Conservation (phyloP, 768 basidiomycete genomes). For the Phaeolepiota aurea region DNA sequence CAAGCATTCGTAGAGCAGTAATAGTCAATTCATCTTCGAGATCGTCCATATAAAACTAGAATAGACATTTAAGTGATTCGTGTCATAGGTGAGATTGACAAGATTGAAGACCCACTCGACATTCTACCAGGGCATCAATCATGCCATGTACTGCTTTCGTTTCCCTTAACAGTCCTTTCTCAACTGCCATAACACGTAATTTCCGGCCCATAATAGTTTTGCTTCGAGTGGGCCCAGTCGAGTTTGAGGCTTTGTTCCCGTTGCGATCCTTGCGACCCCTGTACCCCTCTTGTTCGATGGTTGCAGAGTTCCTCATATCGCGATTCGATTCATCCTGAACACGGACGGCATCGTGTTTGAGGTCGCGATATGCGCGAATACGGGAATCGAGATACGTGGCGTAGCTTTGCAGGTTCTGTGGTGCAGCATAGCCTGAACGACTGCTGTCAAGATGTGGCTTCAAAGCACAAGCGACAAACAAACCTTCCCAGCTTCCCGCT, state of each 20-base stretch:
- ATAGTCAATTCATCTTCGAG: constrained; percentile 88
- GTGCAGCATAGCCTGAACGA: constrained; percentile 64
- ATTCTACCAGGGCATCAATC: constrained; percentile 83
- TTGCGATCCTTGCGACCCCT: constrained; percentile 20
- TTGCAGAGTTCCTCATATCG: constrained; percentile 61
- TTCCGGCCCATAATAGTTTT: constrained; percentile 81
- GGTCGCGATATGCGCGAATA: constrained; percentile 79
- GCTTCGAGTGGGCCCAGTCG: constrained; percentile 43
- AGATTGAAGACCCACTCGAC: constrained; percentile 54
- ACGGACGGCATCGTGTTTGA: constrained; percentile 90
- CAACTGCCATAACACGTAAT: constrained; percentile 85
- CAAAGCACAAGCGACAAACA: constrained; percentile 7
- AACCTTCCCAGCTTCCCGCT: constrained; percentile 86
- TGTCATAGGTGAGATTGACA: constrained; percentile 2
- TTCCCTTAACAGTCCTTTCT: constrained; percentile 91
- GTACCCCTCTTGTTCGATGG: constrained; percentile 50
- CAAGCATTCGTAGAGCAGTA: constrained; percentile 84
- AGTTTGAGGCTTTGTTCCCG: constrained; percentile 13
- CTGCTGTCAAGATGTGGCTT: background rate
- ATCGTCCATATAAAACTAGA: constrained; percentile 88
- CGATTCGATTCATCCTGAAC: constrained; percentile 93
- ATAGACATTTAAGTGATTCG: constrained; percentile 2
- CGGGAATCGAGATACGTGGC: constrained; percentile 84
- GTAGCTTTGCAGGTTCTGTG: constrained; percentile 82
- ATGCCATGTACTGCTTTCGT: constrained; percentile 85